Evolutionary conservation across 352 stramenopile species (phyloP), one percentile per base, ranked within the genome.

Genomic region (Pythium dissimile): DNA sequence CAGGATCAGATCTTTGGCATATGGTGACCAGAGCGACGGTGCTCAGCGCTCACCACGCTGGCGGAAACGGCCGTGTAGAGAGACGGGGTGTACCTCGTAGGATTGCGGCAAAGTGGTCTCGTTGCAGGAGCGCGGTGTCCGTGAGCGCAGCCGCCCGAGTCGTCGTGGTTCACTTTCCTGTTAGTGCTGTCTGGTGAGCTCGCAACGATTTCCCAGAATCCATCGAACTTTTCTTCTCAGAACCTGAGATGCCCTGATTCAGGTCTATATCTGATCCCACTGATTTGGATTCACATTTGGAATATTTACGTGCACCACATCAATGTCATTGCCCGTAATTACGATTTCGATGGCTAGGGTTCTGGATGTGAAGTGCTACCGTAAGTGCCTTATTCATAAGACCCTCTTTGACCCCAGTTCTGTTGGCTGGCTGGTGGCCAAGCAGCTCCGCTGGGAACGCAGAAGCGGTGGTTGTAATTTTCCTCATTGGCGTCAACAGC

Each of bases 401-500:
- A n/a, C 26, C 30, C 28, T 28, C 18, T 48, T 15, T 16, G 8
- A 12, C 39, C 38, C 9, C 4, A 2, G 23, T 35, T 35, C 28
- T n/a, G 24, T 54, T 64, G 46, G 57, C 41, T 64, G 60, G 60
- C 53, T 67, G 43, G 38, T 52, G 37, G 51, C 21, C 44, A 28
- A 55, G 49, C 43, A 52, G 59, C 44, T 60, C n/a, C 49, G n/a
- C 2, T 38, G 18, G 9, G 31, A 12, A 9, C 12, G 23, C 26
- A 41, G 49, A 58, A 59, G 52, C 39, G 49, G 53, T 69, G 54
- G 61, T 63, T 69, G 61, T 59, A 53, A 60, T 64, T 69, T 59
- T 59, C 61, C 54, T 64, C 61, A 64, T 62, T 67, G 60, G 52
- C 59, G 38, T 54, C 59, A 67, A 62, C 59, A 69, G 54, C 54